These are phyloP conservation scores for Zymoseptoria pseudotritici DNA, from an alignment of 2,329 filamentous ascomycete species.

Conservation along the genomic window DNA sequence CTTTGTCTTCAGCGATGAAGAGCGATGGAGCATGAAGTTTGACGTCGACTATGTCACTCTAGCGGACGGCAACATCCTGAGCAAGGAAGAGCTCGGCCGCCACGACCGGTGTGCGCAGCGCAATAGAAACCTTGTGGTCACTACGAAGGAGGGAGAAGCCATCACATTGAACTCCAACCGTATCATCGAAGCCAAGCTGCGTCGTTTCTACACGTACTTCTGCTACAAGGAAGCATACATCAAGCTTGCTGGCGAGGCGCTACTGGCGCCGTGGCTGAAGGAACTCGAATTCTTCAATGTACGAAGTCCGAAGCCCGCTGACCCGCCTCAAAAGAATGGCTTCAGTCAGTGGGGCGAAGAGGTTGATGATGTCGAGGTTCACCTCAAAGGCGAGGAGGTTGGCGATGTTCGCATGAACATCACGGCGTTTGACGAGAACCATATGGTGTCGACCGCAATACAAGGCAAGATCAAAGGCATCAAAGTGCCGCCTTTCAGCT, in stretches of 20 bases:
- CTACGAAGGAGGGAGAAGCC: constrained; percentile 30
- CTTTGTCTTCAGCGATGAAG: constrained; percentile 59
- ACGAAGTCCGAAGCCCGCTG: constrained; percentile 45
- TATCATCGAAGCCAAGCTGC: constrained; percentile 54
- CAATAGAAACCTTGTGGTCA: constrained; percentile 33
- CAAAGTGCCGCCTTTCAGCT: constrained; percentile 27
- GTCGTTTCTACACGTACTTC: constrained; percentile 71
- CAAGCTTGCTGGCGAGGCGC: constrained; percentile 73
- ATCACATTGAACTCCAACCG: constrained; percentile 36
- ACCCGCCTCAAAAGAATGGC: constrained; percentile 36
- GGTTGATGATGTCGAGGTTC: constrained; percentile 43
- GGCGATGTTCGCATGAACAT: constrained; percentile 51
- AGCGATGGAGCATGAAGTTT: constrained; percentile 57
- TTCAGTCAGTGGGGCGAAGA: constrained; percentile 41
- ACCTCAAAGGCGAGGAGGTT: constrained; percentile 41
- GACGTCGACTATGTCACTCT: constrained; percentile 38
- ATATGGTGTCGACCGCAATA: constrained; percentile 51
- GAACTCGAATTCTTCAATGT: constrained; percentile 63
- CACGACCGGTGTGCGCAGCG: constrained; percentile 36
- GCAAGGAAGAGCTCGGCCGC: constrained; percentile 35
- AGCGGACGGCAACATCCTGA: constrained; percentile 38
- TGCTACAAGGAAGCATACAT: constrained; percentile 74
- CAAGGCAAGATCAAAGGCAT: constrained; percentile 28
- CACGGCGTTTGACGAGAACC: constrained; percentile 51
- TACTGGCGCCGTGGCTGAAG: constrained; percentile 64